These are phyloP conservation scores for Aquilaria malaccensis DNA, from an alignment of 345 rosid species.

Conservation along the genomic window DNA sequence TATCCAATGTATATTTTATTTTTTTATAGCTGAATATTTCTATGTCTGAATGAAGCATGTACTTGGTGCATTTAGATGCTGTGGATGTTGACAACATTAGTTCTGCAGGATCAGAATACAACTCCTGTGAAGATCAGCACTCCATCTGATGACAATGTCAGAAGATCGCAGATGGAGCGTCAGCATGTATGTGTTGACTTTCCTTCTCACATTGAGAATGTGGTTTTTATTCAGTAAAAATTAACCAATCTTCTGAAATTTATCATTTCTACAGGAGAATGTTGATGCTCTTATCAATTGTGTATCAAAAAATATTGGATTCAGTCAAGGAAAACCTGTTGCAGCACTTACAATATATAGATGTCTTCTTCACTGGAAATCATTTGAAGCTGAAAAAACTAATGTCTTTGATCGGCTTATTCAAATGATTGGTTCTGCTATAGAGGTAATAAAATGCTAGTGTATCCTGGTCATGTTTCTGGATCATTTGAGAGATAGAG, in stretches of 20 bases:
- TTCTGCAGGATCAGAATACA: conserved; percentile 58
- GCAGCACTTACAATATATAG: conserved; percentile 95
- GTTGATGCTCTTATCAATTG: conserved; percentile 78
- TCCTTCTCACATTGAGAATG: conserved; percentile 11
- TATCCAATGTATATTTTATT: conserved; percentile 41
- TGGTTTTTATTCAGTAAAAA: conserved; percentile 9
- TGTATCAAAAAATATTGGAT: conserved; percentile 67
- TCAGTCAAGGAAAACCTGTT: conserved; percentile 78
- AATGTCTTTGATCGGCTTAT: conserved; percentile 94
- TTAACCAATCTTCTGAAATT: conserved; percentile 13
- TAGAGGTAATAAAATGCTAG: conserved; percentile 54
- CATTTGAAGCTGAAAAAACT: conserved; percentile 94
- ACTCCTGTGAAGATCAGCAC: conserved; percentile 62
- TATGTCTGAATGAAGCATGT: neutral
- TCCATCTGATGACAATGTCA: conserved; percentile 61
- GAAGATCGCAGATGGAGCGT: conserved; percentile 69
- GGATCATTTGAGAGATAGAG: too few species aligned
- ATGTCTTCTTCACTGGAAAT: conserved; percentile 97
- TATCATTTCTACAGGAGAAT: conserved; percentile 58
- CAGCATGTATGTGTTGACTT: conserved; percentile 57
- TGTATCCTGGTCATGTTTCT: neutral
- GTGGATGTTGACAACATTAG: conserved; percentile 10
- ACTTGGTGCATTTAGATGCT: conserved; percentile 6
- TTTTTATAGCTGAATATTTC: neutral
- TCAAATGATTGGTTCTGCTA: conserved; percentile 97